A percentile compares a stretch with the other conserved stretches of the same genome.
Conservation (phyloP, 768 basidiomycete genomes). For the Lyophyllum shimeji region DNA sequence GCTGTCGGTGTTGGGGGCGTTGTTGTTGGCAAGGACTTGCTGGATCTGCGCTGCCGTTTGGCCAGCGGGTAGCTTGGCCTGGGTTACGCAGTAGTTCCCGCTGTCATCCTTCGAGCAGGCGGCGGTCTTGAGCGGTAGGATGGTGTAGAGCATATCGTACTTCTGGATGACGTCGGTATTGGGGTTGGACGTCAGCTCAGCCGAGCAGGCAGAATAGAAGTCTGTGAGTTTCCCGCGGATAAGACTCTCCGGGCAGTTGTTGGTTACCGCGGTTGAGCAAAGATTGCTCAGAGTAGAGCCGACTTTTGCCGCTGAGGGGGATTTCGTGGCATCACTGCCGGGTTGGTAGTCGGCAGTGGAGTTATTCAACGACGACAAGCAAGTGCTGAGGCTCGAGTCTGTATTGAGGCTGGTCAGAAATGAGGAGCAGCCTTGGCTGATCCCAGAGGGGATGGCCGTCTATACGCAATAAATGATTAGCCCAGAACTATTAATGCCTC, state of each 20-base stretch:
- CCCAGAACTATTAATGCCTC: neutral
- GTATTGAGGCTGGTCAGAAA: slow-evolving; percentile 67
- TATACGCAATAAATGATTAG: slow-evolving; percentile 39
- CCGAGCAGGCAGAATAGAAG: slow-evolving; percentile 71
- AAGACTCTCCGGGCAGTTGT: slow-evolving; percentile 53
- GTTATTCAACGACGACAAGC: slow-evolving; percentile 60
- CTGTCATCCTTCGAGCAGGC: slow-evolving; percentile 76
- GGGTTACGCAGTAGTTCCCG: slow-evolving; percentile 67
- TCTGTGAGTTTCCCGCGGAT: slow-evolving; percentile 61
- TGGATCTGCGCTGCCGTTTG: slow-evolving; percentile 25
- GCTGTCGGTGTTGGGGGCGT: slow-evolving; percentile 57
- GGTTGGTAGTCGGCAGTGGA: slow-evolving; percentile 59
- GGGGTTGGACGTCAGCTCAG: slow-evolving; percentile 60
- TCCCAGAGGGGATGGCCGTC: slow-evolving; percentile 58
- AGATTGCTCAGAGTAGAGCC: slow-evolving; percentile 50
- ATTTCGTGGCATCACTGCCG: slow-evolving; percentile 37
- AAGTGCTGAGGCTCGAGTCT: slow-evolving; percentile 54
- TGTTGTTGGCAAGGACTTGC: slow-evolving; percentile 28
- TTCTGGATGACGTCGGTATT: slow-evolving; percentile 51
- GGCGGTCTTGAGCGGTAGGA: slow-evolving; percentile 64
- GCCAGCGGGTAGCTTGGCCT: slow-evolving; percentile 36
- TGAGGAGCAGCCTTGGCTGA: slow-evolving; percentile 50
- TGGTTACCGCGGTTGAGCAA: slow-evolving; percentile 48
- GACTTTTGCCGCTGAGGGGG: slow-evolving; percentile 44
- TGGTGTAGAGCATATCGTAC: slow-evolving; percentile 81